These are phyloP conservation scores for Nannochloris sp. DNA, from an alignment of 139 green algal species.

Conservation along the genomic window DNA sequence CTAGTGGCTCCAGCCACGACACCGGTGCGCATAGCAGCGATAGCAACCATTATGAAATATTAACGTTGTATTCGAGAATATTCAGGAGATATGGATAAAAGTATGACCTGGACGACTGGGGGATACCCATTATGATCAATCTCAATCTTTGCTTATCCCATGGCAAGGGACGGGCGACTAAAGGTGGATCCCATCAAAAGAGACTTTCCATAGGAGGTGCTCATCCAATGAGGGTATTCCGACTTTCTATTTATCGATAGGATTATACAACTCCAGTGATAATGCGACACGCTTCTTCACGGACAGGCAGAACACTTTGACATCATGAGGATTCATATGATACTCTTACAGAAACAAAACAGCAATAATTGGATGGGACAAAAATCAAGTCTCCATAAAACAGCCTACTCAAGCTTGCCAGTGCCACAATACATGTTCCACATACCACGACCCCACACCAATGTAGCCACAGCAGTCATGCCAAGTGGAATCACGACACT, in stretches of 20 bases:
- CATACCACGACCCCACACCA: not conserved
- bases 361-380: too few species aligned
- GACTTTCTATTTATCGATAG: too few species aligned
- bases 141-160: not conserved
- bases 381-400: not conserved
- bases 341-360: too few species aligned
- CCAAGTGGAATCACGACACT: constrained; percentile 3
- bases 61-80: constrained; percentile 2
- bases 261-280: too few species aligned
- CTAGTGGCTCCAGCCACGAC: constrained; percentile 4
- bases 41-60: constrained; percentile 9
- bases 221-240: too few species aligned
- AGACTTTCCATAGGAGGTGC: too few species aligned
- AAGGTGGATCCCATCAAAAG: too few species aligned
- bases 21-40: constrained; percentile 2
- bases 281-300: too few species aligned
- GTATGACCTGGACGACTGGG: not conserved
- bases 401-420: constrained; percentile 5
- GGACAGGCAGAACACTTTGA: too few species aligned
- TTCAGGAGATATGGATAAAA: not conserved
- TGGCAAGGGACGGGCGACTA: too few species aligned
- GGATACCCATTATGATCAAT: not conserved
- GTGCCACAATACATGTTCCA: constrained; percentile 9
- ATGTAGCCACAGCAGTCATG: not conserved
- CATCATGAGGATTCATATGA: too few species aligned